These are phyloP conservation scores for Diaporthe citrichinensis DNA, from an alignment of 2,329 filamentous ascomycete species.

Conservation along the genomic window DNA sequence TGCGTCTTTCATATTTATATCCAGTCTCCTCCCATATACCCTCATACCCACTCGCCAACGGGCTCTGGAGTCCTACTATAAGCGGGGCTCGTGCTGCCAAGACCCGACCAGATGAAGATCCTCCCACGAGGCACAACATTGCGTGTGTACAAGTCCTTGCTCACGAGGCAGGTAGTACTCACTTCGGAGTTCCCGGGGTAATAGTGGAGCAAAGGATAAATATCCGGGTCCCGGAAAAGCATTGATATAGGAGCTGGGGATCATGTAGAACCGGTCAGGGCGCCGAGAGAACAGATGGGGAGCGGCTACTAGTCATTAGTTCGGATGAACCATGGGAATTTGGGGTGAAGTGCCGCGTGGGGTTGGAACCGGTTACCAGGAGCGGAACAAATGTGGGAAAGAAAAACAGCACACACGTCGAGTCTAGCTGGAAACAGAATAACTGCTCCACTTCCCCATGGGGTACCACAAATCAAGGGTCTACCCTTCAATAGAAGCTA, in stretches of 20 bases:
- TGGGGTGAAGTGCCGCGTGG: neutral
- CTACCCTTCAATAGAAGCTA: neutral
- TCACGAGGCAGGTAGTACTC: conserved; percentile 4
- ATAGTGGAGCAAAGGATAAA: conserved; percentile 7
- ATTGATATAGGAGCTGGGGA: neutral
- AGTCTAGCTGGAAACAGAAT: neutral
- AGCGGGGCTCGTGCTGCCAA: neutral
- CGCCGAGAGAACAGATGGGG: neutral
- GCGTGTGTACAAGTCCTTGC: neutral
- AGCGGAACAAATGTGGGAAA: neutral
- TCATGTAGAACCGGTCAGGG: neutral
- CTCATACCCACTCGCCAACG: neutral
- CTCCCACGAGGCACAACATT: neutral
- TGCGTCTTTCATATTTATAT: neutral
- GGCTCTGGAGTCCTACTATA: neutral
- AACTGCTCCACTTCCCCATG: conserved; percentile 1
- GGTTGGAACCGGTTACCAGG: neutral
- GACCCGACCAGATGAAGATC: neutral
- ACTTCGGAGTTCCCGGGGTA: neutral
- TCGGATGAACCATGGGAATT: neutral
- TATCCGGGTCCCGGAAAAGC: conserved; percentile 7
- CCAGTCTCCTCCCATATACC: too few relatives aligned
- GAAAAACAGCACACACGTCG: neutral
- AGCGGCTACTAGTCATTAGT: neutral
- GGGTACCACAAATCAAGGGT: neutral